Evolutionary conservation across 371 early-diverging fungal species (phyloP), one percentile per base, ranked within the genome.

Genomic region (Gilbertella persicaria): DNA sequence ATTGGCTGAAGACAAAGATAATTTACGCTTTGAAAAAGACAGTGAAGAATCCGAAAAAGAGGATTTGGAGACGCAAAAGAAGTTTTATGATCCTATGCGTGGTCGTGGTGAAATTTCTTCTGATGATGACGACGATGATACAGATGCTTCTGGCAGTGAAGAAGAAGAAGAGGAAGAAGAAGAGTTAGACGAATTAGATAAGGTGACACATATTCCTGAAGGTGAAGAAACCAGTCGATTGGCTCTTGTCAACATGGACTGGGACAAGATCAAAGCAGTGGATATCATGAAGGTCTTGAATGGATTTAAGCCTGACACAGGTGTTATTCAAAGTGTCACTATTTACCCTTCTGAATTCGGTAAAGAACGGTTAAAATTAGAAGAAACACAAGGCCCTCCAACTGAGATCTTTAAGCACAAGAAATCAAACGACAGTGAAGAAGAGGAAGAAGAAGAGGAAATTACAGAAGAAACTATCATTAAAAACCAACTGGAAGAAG

Each of bases 341-440:
- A 88, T 99, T 20, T 98, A 95, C 62, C 92, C 94, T 28, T 97
- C 97, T 4, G 93, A 96, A 58, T 97, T 98, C 66, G 99, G 99
- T 55, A 93, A 92, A 56, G 91, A 96, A 64, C 83, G 93, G 26
- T 56, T 99, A 62, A 88, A 53, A 7, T 72, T 74, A 29, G 91
- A 92, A 74, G 85, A 79, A 38, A 60, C 67, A 2, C 78, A 93
- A 48, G 96, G 96, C 12, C 96, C 95, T 2, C 94, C 95, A n/a
- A 65, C 75, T 48, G 89, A 88, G 44, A 83, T 93, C 45, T 91
- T 92, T 62, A 73, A 70, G 23, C 40, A 10, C 20, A 30, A 38
- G 4, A 59, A 64, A 5, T 60, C 53, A 1, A 56, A 61, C n/a
- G 56, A 69, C 23, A 51, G 61, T 17, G 19, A 20, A 17, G 73